These are phyloP conservation scores for Verticillium albo-atrum DNA, from an alignment of 2,329 filamentous ascomycete species.

Conservation along the genomic window DNA sequence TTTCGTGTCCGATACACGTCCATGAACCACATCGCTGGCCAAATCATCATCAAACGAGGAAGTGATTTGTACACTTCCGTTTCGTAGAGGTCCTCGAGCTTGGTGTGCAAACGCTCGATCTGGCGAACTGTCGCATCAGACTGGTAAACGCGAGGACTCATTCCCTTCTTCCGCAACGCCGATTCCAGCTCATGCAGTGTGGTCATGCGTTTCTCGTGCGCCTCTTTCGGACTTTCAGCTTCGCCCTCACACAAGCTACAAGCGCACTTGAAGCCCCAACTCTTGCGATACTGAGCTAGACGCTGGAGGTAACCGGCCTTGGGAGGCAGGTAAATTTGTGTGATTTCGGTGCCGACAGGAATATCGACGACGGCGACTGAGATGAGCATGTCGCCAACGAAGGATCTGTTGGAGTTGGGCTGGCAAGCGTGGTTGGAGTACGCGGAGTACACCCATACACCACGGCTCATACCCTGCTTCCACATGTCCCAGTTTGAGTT, in stretches of 20 bases:
- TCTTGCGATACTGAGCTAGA: conserved; percentile 17
- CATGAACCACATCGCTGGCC: conserved; percentile 29
- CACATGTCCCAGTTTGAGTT: conserved; percentile 11
- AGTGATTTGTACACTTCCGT: conserved; percentile 20
- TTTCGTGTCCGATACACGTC: conserved; percentile 24
- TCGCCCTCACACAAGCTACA: conserved; percentile 33
- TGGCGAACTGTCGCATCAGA: conserved; percentile 25
- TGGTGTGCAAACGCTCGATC: conserved; percentile 22
- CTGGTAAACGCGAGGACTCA: conserved; percentile 13
- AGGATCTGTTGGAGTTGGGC: conserved; percentile 24
- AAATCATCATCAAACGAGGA: conserved; percentile 28
- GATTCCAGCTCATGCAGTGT: conserved; percentile 23
- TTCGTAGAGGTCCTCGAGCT: conserved; percentile 28
- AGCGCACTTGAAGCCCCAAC: conserved; percentile 35
- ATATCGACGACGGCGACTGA: conserved; percentile 32
- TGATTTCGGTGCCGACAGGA: conserved; percentile 29
- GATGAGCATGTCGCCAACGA: conserved; percentile 26
- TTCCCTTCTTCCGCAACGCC: conserved; percentile 13
- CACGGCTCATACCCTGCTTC: conserved; percentile 16
- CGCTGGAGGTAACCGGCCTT: conserved; percentile 21
- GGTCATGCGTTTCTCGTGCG: conserved; percentile 16
- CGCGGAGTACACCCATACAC: conserved; percentile 27
- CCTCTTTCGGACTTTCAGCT: conserved; percentile 6
- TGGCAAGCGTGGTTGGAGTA: conserved; percentile 33
- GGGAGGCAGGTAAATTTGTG: conserved; percentile 31